Base-by-base conservation (phyloP, 495 filamentous ascomycete species). In the Lophiotrema nucula region DNA sequence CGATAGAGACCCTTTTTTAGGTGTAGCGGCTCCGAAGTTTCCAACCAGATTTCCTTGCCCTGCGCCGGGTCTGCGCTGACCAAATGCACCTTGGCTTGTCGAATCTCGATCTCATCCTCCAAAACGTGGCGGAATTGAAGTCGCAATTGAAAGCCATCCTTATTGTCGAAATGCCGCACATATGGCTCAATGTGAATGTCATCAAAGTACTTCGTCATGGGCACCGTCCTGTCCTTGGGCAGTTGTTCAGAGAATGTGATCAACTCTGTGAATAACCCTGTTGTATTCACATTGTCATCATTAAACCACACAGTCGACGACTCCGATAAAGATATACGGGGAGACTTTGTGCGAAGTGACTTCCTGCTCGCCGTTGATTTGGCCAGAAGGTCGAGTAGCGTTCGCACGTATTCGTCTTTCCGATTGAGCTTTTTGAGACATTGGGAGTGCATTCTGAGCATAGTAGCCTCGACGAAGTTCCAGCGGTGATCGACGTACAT, bases 401-500 rank as follows among this genome's bases (percentile, higher is more conserved):
- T 81, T 15, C 81, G 82, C 45, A 90, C 82, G 63, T 92, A 95
- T 48, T 97, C 92, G 39, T 92, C 88, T 56, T 81, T 81, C 16
- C 81, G 80, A 38, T 85, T 72, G 18, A 96, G 79, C 64, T 88
- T 77, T 66, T 89, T 88, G 45, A 97, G 78, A 72, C 90, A 97
- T 31, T 81, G 81, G 2, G 90, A 84, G 69, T 95, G 90, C 79
- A 97, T 85, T 46, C 88, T 80, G 24, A 98, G 76, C 81, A 96
- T 88, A 1, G 83, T 84, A 11, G 87, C 79, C 67, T 96, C 90
- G 12, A 96, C 76, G 3, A 86, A 71, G 38, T 77, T 82, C 93
- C 93, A 98, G 15, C 85, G 79, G 60, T 81, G 83, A 46, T 86
- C 86, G 0, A 85, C 87, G 67, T 93, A 97, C 62, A 89, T 88